Base-by-base conservation (phyloP, 2,329 filamentous ascomycete species). In the Xylaria multiplex region DNA sequence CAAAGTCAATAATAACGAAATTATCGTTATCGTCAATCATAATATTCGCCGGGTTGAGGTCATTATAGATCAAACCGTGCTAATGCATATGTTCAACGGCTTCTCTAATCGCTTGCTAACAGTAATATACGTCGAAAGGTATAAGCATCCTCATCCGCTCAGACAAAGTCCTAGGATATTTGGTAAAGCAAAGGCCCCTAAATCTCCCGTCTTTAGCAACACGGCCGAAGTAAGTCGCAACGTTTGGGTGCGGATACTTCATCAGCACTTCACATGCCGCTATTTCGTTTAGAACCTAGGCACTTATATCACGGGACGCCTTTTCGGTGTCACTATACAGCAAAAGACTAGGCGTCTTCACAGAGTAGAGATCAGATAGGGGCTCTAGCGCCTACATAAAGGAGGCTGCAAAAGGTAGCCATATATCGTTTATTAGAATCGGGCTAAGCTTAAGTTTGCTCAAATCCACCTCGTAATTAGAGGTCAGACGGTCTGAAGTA, bases 1-100 rank as follows among this genome's bases (percentile, higher is more conserved):
- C 67, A 57, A 71, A 67, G 30, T 66, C 62, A 45, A 73, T 69
- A 43, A 71, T 72, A 6, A 71, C 35, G 14, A 64, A 40, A 30
- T 66, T 46, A 9, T 68, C 65, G 11, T 53, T 52, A 40, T 69
- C 67, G 5, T 40, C 35, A 9, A 71, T 60, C 52, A 69, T 65
- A 22, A 70, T 69, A 37, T 72, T 71, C 11, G 22, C 9, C 13
- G 67, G 68, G 13, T 67, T 67, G 0, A 69, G 11, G 37, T 69
- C 67, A 13, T 66, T 67, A 27, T 65, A 62, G 3, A 64, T 43
- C 6, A 67, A 37, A 27, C 65, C 59, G 2, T 59, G 32, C 19
- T 22, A 11, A 45, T 68, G 67, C 55, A 69, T 52, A 43, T 69
- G 62, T 2, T 16, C 37, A 40, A 67, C 55, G 7, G 45, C 67